These are phyloP conservation scores for Phytopythium ostracodes DNA, from an alignment of 352 stramenopile genomes.

Conservation along the genomic window DNA sequence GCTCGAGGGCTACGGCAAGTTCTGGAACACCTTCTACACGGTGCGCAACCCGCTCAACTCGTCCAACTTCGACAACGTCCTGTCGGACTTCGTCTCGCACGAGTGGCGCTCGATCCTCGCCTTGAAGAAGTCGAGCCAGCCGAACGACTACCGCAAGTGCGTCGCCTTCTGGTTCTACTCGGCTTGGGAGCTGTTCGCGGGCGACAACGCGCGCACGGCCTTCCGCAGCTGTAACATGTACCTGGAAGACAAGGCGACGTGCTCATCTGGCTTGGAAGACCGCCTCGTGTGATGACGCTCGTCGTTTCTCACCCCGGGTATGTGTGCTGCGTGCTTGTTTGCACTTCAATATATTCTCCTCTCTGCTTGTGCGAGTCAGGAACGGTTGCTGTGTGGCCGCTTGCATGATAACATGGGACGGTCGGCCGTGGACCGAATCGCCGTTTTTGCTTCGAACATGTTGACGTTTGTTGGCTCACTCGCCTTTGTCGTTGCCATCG, in stretches of 20 bases:
- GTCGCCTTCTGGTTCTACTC: conserved; percentile 88
- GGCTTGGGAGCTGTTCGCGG: conserved; percentile 78
- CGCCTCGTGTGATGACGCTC: conserved; percentile 3
- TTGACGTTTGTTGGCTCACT: not conserved
- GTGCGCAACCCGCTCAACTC: conserved; percentile 68
- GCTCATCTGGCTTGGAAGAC: conserved; percentile 11
- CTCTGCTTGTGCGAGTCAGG: not conserved
- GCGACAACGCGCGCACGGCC: conserved; percentile 61
- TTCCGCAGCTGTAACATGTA: conserved; percentile 87
- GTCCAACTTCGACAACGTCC: conserved; percentile 69
- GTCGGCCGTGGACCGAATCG: not conserved
- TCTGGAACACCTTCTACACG: conserved; percentile 76
- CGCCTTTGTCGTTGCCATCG: conserved; percentile 7
- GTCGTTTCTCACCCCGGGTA: not conserved
- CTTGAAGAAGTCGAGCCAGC: conserved; percentile 80
- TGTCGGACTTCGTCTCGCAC: conserved; percentile 65
- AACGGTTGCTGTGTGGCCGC: not conserved
- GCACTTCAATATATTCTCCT: conserved; percentile 7
- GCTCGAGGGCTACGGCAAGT: conserved; percentile 79
- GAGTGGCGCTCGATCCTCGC: conserved; percentile 74
- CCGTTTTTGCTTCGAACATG: not conserved
- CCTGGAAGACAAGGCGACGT: conserved; percentile 63
- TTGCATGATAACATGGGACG: not conserved
- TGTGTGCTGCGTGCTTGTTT: not conserved
- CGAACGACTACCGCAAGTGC: conserved; percentile 86